These are phyloP conservation scores for Graphilbum sp. DNA, from an alignment of 2,329 filamentous ascomycete genomes.

Conservation along the genomic window DNA sequence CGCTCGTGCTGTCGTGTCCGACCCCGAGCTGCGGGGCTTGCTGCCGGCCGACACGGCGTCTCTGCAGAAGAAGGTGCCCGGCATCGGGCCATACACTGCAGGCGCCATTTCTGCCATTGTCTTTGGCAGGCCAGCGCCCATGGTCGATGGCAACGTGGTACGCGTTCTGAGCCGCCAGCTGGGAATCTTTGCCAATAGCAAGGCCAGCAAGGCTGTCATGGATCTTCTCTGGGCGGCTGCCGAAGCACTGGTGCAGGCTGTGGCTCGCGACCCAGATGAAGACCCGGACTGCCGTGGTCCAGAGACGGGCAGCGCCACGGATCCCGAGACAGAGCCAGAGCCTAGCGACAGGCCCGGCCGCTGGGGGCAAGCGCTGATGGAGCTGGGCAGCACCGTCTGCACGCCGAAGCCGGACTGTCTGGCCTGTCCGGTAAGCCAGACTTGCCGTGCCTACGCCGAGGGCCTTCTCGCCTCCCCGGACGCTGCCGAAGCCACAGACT, in stretches of 20 bases:
- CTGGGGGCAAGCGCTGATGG: conserved; percentile 52
- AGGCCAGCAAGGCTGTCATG: conserved; percentile 33
- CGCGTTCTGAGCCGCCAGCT: conserved; percentile 44
- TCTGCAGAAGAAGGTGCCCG: conserved; percentile 35
- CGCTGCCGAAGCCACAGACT: conserved; percentile 6
- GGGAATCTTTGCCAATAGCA: conserved; percentile 38
- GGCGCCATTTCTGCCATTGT: conserved; percentile 47
- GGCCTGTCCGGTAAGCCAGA: conserved; percentile 31
- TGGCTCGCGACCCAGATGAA: conserved; percentile 22
- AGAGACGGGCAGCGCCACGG: conserved; percentile 3
- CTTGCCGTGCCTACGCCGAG: conserved; percentile 34
- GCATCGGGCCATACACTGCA: conserved; percentile 46
- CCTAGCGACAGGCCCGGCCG: conserved; percentile 35
- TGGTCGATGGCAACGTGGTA: conserved; percentile 49
- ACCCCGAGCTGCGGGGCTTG: conserved; percentile 25
- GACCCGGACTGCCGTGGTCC: too few relatives aligned
- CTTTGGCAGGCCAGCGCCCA: conserved; percentile 39
- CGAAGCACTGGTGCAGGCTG: conserved; percentile 33
- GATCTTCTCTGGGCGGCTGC: conserved; percentile 43
- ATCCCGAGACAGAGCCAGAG: conserved; percentile 3
- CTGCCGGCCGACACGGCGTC: conserved; percentile 29
- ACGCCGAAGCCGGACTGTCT: conserved; percentile 40
- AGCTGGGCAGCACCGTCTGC: conserved; percentile 46
- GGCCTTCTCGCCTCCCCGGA: conserved; percentile 19
- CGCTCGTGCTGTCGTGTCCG: conserved; percentile 30